Evolutionary conservation across 1,284 basidiomycete species (phyloP).

Genomic region (Agaricales sp.): DNA sequence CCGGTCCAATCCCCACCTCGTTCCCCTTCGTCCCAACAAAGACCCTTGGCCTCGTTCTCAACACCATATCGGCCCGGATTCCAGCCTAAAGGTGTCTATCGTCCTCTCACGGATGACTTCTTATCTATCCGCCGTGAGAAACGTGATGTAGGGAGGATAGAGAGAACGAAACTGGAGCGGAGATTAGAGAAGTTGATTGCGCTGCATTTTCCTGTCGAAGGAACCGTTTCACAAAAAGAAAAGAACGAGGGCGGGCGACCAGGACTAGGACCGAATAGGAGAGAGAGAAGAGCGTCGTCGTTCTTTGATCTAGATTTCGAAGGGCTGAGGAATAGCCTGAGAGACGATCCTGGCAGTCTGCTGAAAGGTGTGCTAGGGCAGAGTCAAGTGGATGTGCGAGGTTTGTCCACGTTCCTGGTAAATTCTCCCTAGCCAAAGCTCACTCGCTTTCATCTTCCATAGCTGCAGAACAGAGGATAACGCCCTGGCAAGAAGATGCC

Average conservation of each 20-base stretch:
- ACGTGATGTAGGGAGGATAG: conserved; percentile 57
- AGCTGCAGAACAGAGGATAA: conserved; percentile 87
- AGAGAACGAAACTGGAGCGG: conserved; percentile 72
- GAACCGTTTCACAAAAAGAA: conserved; percentile 9
- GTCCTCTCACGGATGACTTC: conserved; percentile 73
- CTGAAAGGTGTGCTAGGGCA: conserved; percentile 46
- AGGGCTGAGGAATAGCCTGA: conserved; percentile 38
- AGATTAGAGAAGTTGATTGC: conserved; percentile 79
- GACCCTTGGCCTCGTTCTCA: not conserved
- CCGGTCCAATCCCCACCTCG: not conserved
- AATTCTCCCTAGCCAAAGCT: not conserved
- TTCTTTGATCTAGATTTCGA: conserved; percentile 54
- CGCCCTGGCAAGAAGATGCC: conserved; percentile 89
- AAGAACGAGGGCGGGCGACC: conserved; percentile 12
- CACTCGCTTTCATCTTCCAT: not conserved
- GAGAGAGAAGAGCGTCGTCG: conserved; percentile 41
- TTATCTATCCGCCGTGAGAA: conserved; percentile 42
- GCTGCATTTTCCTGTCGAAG: conserved; percentile 60
- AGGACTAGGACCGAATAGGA: conserved; percentile 13
- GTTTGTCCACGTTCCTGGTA: conserved; percentile 23
- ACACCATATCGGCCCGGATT: conserved; percentile 70
- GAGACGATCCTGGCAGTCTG: conserved; percentile 44
- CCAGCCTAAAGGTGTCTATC: conserved; percentile 65
- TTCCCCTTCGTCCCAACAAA: not conserved
- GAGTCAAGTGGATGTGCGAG: conserved; percentile 46